Evolutionary conservation across 1,284 basidiomycete species (phyloP), one percentile per base, ranked within the genome.

Genomic region (Marasmius fiardii): DNA sequence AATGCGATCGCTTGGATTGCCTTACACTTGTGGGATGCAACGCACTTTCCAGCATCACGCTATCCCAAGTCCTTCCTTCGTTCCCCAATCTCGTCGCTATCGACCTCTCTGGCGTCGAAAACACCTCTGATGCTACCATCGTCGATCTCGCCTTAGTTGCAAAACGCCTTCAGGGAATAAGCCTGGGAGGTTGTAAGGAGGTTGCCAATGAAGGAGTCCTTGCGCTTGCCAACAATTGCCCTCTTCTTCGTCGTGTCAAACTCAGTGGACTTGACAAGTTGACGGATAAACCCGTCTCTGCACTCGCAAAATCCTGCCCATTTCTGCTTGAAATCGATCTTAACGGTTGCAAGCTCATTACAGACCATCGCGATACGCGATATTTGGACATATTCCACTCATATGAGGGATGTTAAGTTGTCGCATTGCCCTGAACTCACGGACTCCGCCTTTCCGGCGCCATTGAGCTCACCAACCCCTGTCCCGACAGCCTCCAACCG

Each of bases 251-350:
- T 47, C 81, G 95, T 66, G 90, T 97, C 70, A 98, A 98, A 70
- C 78, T 98, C 47, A 88, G 85, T 62, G 85, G 86, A 54, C 81
- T 95, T 49, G 83, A 85, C 55, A 76, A 79, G 34, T 72, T 98
- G 58, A 94, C 95, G 0, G 92, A 96, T 64, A 72, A 71, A n/a
- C 81, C 94, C 12, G 79, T 99, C 58, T 84, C 87, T 33, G 80
- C 84, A 16, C 79, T 99, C 47, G 90, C 92, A n/a, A 80, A 81
- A 56, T 77, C 80, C 6, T 98, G 95, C 66, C 91, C 93, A 0
- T 80, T 95, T 35, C 80, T 99, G 18, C 82, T 99, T 53, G 97
- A 99, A 72, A 87, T 98, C 62, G 97, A 99, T 71, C 83, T 99
- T 60, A 89, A 93, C 64, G 81, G 86, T 60, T 95, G 95, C 73